Percentiles rank a stretch among this genome's conserved stretches.
Conservation (phyloP, 176 grass and related monocot genomes). For the Oryza australiensis region DNA sequence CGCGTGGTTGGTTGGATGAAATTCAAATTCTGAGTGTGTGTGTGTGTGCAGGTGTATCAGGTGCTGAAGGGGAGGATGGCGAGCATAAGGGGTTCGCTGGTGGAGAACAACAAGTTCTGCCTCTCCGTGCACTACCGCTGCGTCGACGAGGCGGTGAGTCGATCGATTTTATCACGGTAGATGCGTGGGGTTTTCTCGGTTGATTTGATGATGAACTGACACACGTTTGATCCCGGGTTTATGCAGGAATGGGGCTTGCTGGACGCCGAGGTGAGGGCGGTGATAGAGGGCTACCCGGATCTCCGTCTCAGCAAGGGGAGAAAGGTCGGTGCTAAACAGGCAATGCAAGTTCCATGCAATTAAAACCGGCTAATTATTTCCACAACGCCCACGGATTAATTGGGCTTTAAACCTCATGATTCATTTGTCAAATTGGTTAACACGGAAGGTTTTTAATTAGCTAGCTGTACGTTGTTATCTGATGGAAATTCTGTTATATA, state of each 20-base stretch:
- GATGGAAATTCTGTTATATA: not conserved
- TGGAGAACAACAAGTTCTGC: slow-evolving; percentile 96
- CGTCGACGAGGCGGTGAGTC: slow-evolving; percentile 60
- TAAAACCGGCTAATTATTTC: not conserved
- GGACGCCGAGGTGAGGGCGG: slow-evolving; percentile 55
- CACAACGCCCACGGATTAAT: not conserved
- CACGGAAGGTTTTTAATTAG: not conserved
- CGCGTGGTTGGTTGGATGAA: too few species aligned
- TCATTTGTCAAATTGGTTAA: not conserved
- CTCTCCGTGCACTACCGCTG: slow-evolving; percentile 84
- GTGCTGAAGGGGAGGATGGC: slow-evolving; percentile 50
- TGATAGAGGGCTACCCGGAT: slow-evolving; percentile 71
- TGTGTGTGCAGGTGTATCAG: slow-evolving; percentile 47
- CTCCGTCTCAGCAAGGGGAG: slow-evolving; percentile 66
- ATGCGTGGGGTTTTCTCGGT: too few species aligned
- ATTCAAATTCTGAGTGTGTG: not conserved
- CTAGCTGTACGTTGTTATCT: not conserved
- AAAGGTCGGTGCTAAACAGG: slow-evolving; percentile 45
- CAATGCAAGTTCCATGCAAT: not conserved
- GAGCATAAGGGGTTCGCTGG: slow-evolving; percentile 55
- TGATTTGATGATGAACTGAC: too few species aligned
- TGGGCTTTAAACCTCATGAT: not conserved
- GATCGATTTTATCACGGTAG: too few species aligned
- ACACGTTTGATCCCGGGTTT: too few species aligned
- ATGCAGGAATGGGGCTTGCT: slow-evolving; percentile 58